phyloP scores from a whole-genome alignment of 768 basidiomycete genomes.

The Postia placenta region DNA sequence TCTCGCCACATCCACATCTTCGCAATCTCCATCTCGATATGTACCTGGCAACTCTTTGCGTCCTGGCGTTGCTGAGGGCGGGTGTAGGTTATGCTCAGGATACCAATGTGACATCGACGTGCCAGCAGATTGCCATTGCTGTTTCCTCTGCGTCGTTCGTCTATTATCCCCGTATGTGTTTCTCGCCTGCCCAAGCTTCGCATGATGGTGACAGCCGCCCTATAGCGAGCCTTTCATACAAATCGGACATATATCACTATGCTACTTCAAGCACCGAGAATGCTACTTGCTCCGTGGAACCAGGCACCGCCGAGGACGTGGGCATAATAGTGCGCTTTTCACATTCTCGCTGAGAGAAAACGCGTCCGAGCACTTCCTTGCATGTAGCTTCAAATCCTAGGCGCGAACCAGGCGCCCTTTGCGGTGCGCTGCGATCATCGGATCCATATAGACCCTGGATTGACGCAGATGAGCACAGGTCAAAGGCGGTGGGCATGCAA shows the following conservation, averaged over 20 bases:
- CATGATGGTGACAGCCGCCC: background rate
- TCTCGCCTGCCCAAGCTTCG: background rate
- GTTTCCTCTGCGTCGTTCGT: slow-evolving; percentile 42
- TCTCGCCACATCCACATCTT: too few species aligned
- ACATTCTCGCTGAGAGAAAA: too few species aligned
- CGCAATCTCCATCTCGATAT: too few species aligned
- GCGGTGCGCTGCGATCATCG: slow-evolving; percentile 32
- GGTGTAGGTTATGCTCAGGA: background rate
- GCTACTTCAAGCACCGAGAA: background rate
- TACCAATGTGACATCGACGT: slow-evolving; percentile 11
- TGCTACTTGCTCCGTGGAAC: background rate
- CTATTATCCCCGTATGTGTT: slow-evolving; percentile 32
- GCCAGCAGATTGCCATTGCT: slow-evolving; percentile 29
- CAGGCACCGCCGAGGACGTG: background rate
- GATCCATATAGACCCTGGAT: background rate
- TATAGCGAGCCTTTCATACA: background rate
- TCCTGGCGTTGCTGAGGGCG: background rate
- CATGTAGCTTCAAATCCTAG: slow-evolving; percentile 42
- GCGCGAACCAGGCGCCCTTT: slow-evolving; percentile 40
- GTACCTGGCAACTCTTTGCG: too few species aligned
- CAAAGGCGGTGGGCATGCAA: slow-evolving; percentile 29
- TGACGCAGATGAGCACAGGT: slow-evolving; percentile 15
- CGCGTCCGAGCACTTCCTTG: too few species aligned
- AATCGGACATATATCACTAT: background rate
- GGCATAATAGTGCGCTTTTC: background rate